These are phyloP conservation scores for Cladochytrium tenue DNA, from an alignment of 371 early-diverging fungal species.

Conservation along the genomic window DNA sequence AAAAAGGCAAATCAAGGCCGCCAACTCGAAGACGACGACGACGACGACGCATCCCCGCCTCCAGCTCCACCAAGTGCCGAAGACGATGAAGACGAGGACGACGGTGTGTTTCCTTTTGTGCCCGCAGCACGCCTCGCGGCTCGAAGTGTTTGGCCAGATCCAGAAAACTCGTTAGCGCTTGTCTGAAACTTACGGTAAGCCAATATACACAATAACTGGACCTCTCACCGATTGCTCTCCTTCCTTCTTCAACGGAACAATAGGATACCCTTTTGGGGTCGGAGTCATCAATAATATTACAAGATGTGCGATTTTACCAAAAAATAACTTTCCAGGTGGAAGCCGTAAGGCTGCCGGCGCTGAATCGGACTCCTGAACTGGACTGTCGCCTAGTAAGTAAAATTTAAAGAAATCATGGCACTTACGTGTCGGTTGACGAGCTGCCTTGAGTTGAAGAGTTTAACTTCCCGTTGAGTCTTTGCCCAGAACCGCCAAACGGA, in stretches of 20 bases:
- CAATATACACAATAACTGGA: neutral
- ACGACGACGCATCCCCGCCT: neutral
- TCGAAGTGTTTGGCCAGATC: conserved; percentile 46
- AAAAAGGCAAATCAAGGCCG: too few species aligned
- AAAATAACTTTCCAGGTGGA: conserved; percentile 87
- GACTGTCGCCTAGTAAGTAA: neutral
- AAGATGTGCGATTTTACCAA: conserved; percentile 56
- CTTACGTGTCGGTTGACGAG: neutral
- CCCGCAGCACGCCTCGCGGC: conserved; percentile 25
- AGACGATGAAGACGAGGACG: neutral
- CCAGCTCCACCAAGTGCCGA: too few species aligned
- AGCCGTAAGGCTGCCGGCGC: conserved; percentile 78
- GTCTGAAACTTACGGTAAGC: neutral
- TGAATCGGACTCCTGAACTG: conserved; percentile 19
- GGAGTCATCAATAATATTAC: neutral
- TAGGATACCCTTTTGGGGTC: conserved; percentile 35
- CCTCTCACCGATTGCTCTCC: conserved; percentile 10
- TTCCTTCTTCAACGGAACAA: conserved; percentile 38
- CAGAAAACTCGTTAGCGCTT: conserved; percentile 29
- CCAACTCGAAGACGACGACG: neutral
- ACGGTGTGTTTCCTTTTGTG: neutral
- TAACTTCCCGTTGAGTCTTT: conserved; percentile 40
- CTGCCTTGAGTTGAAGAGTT: neutral
- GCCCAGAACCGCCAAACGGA: conserved; percentile 49
- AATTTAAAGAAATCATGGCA: neutral